phyloP scores from a whole-genome alignment of 2,329 filamentous ascomycete species.

The Massarina eburnea region DNA sequence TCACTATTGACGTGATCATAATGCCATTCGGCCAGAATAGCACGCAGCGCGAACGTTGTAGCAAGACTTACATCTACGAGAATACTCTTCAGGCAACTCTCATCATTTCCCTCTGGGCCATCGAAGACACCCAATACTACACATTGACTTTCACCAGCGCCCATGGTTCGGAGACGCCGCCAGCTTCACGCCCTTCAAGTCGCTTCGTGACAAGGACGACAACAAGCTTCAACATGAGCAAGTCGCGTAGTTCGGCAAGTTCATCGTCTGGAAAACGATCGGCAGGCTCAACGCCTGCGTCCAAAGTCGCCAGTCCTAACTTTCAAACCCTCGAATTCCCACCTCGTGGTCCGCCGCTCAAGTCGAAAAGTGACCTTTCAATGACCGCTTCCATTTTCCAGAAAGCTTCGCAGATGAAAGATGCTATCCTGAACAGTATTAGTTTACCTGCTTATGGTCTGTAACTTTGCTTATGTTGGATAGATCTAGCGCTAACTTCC shows the following conservation, averaged over 20 bases:
- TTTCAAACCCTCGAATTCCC: slow-evolving; percentile 64
- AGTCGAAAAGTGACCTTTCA: slow-evolving; percentile 49
- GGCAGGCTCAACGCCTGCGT: slow-evolving; percentile 36
- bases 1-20: slow-evolving; percentile 69
- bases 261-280: slow-evolving; percentile 42
- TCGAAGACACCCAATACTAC: slow-evolving; percentile 68
- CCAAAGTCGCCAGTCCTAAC: slow-evolving; percentile 54
- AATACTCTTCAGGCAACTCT: slow-evolving; percentile 65
- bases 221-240: slow-evolving; percentile 33
- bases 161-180: slow-evolving; percentile 15
- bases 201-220: slow-evolving; percentile 48
- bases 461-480: neutral
- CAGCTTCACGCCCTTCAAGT: slow-evolving; percentile 28
- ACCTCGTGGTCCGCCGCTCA: slow-evolving; percentile 65
- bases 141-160: slow-evolving; percentile 74
- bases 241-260: slow-evolving; percentile 41
- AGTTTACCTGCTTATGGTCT: slow-evolving; percentile 67
- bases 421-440: slow-evolving; percentile 74
- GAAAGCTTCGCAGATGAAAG: slow-evolving; percentile 74
- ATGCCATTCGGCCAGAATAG: slow-evolving; percentile 42
- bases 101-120: slow-evolving; percentile 76
- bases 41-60: slow-evolving; percentile 8
- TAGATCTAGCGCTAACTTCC: slow-evolving; percentile 7
- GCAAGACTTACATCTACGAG: slow-evolving; percentile 10
- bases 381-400: slow-evolving; percentile 67